Conservation (phyloP, 345 rosid species). For the Erucastrum elatum region DNA sequence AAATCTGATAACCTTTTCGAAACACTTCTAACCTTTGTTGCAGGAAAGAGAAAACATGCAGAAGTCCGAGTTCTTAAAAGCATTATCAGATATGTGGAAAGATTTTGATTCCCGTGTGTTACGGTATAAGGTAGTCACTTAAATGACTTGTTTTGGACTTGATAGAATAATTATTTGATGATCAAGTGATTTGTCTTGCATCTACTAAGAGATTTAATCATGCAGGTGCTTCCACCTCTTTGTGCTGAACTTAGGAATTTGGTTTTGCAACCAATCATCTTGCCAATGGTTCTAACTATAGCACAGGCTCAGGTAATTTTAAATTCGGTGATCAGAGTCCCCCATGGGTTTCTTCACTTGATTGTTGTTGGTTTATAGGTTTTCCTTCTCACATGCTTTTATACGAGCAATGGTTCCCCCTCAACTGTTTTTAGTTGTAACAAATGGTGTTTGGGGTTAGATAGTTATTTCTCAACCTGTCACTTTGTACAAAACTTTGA, state of each 20-base stretch:
- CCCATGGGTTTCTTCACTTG: constrained; percentile 1
- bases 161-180: neutral
- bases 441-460: constrained; percentile 1
- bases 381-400: neutral
- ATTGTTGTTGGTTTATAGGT: constrained; percentile 15
- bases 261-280: constrained; percentile 94
- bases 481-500: neutral
- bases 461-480: neutral
- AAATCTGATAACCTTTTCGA: constrained; percentile 6
- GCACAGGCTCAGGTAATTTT: constrained; percentile 87
- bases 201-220: constrained; percentile 28
- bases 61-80: constrained; percentile 98
- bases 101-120: constrained; percentile 94
- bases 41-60: constrained; percentile 98
- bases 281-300: constrained; percentile 95
- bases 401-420: neutral
- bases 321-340: neutral
- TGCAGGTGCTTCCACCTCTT: constrained; percentile 95
- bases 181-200: constrained; percentile 4
- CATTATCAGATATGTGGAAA: constrained; percentile 98
- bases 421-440: neutral
- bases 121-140: constrained; percentile 78
- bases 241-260: constrained; percentile 97
- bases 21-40: constrained; percentile 11
- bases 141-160: neutral